Evolutionary conservation across 768 basidiomycete genomes (phyloP).

Genomic region (Chalciporus pseudorubinellus): DNA sequence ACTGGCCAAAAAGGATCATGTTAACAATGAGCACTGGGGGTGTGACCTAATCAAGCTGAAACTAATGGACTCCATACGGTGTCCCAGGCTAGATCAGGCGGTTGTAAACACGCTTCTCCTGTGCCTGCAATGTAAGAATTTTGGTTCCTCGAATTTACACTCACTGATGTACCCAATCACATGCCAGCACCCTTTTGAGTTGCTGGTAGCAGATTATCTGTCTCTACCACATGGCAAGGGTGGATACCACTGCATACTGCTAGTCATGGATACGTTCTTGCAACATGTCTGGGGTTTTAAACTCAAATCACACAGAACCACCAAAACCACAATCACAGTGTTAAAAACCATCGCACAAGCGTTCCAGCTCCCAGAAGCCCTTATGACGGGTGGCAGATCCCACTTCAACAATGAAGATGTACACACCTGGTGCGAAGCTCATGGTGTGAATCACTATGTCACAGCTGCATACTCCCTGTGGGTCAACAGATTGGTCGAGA

Average conservation of each 20-base stretch:
- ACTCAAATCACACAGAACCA: conserved; percentile 26
- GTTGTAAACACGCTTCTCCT: conserved; percentile 17
- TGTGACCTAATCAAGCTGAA: too few species aligned
- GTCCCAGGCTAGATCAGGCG: too few species aligned
- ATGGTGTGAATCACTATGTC: conserved; percentile 16
- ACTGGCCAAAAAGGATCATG: background rate
- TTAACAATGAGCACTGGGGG: too few species aligned
- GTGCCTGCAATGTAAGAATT: too few species aligned
- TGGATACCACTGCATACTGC: conserved; percentile 25
- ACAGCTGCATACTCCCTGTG: conserved; percentile 43
- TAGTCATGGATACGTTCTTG: conserved; percentile 29
- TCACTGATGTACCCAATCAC: conserved; percentile 41
- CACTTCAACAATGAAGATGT: conserved; percentile 39
- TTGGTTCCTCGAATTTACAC: too few species aligned
- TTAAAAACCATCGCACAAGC: too few species aligned
- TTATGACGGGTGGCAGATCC: conserved; percentile 38
- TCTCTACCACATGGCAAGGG: conserved; percentile 34
- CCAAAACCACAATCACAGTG: conserved; percentile 25
- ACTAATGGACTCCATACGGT: too few species aligned
- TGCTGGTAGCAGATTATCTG: conserved; percentile 33
- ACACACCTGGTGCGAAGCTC: conserved; percentile 20
- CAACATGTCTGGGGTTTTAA: conserved; percentile 32
- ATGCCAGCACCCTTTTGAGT: conserved; percentile 33
- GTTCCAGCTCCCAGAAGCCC: too few species aligned
- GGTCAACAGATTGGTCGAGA: conserved; percentile 39